Base-by-base conservation (phyloP, 2,329 filamentous ascomycete genomes). In the Trichoderma sp. region DNA sequence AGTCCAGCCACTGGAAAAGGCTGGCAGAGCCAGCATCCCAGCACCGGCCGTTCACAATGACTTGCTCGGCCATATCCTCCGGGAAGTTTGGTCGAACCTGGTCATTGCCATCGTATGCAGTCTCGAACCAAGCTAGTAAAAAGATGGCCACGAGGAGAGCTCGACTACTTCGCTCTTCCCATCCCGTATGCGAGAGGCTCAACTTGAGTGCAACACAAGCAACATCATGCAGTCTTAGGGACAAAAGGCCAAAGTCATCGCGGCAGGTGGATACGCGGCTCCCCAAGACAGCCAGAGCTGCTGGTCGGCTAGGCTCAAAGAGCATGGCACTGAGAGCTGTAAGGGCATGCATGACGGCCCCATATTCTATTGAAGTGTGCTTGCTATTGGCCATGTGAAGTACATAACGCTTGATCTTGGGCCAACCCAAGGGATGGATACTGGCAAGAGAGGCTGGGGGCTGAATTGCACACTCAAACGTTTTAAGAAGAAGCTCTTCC, bases 281-380 rank as follows among this genome's bases (percentile, higher is more conserved):
- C 1, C 57, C 57, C 12, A 60, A 10, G 5, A 39, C 57, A 34
- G 57, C 57, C 9, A 60, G n/a, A 48, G 57, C 57, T 5, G 57
- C 57, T 25, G 57, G 57, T 9, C 57, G 57, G 17, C 57, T 60
- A 25, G 57, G 57, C 39, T 60, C 57, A 2, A 60, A 60, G 12
- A 60, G 29, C 57, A 60, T 60, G 17, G 57, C 57, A 34, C 57
- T 60, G 57, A 60, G 57, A 48, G 57, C 57, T 35, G 57, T 39
- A 48, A 60, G 57, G 5, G 57, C 39, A 34, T 60, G 57, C 57
- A 60, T 60, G 27, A 60, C 57, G 4, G 57, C 57, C 3, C 57
- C 57, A 15, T 60, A 60, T 32, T 60, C 57, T 17, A 60, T 60
- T 13, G 27, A 60, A 5, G 27, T 60, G 2, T 60, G 57, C n/a